Base-by-base conservation (phyloP, 768 basidiomycete genomes). In the Boletus subparvulus region DNA sequence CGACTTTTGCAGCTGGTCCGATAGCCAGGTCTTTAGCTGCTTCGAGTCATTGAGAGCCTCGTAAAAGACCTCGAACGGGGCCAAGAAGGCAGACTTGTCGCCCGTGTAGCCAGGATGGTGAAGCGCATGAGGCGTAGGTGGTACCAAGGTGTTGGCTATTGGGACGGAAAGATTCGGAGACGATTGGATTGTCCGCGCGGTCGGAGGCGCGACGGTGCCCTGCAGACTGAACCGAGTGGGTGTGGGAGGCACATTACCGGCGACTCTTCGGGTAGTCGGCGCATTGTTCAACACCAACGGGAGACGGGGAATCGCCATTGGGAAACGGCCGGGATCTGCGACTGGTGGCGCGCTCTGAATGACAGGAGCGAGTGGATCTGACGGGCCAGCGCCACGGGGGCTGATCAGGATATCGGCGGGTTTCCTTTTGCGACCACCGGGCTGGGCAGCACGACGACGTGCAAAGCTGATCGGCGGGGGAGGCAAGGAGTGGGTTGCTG, bases 31-130 rank as follows among this genome's bases (percentile, higher is more conserved):
- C 73, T 92, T 92, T 55, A 94, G 81, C 65, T 90, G 83, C 65
- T 83, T 86, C 16, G 88, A 85, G 69, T 92, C 92, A 52, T 85
- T 81, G 33, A 94, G 81, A 4, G 90, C 86, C 56, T 94, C 91
- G 67, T 92, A 94, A 71, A 94, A 94, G 50, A 80, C 71, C 65
- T 88, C 89, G 61, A 94, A 94, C 3, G 90, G 91, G 0, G 87
- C 84, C 47, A 94, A 74, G 70, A 94, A 94, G 19, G 90, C 86
- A 1, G 82, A 76, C 68, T 87, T 90, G 65, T 87, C 86, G 24
- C 81, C 80, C 11, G 80, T 65, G 64, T 83, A 85, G 13, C 78
- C 80, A 2, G 84, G 81, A 40, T 81, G 82, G 16, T 85, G 84
- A 19, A 89, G 76, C 12, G 80, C 76, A n/a, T 81, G 81, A 4